Percentiles rank a stretch among this genome's conserved stretches.
These are phyloP conservation scores for Golovinomyces cichoracearum DNA, from an alignment of 2,329 filamentous ascomycete species.

Conservation along the genomic window DNA sequence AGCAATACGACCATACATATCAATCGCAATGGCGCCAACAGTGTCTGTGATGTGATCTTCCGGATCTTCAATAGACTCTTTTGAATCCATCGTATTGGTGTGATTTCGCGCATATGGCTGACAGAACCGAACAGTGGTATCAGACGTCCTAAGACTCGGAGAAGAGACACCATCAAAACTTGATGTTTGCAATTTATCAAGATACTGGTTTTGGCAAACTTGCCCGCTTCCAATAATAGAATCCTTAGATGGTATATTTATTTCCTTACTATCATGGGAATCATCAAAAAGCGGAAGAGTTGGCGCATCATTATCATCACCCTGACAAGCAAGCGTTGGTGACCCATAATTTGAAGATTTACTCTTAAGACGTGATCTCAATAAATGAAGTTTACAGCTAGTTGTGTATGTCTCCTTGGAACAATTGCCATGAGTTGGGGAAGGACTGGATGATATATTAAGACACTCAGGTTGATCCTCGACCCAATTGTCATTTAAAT, in stretches of 20 bases:
- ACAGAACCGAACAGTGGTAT: no score
- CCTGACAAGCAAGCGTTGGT: constrained; percentile 12
- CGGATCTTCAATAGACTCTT: constrained; percentile 3
- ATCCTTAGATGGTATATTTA: constrained; percentile 5
- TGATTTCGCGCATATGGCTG: not conserved
- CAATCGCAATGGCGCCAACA: constrained; percentile 83
- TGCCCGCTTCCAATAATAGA: constrained; percentile 4
- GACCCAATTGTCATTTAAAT: constrained; percentile 33
- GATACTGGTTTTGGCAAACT: not conserved
- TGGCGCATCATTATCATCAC: constrained; percentile 9
- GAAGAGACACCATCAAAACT: constrained; percentile 11
- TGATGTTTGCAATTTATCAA: constrained; percentile 2
- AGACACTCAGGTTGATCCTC: constrained; percentile 37
- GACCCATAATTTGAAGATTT: constrained; percentile 6
- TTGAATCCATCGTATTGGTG: constrained; percentile 7
- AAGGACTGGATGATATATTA: not conserved
- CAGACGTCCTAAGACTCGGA: constrained; percentile 5
- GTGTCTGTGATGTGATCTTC: constrained; percentile 62
- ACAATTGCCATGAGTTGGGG: not conserved
- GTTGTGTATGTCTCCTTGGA: no score
- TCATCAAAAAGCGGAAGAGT: constrained; percentile 9
- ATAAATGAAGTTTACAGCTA: not conserved
- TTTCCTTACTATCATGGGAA: not conserved
- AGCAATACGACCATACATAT: constrained; percentile 63
- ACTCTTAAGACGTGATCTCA: not conserved